Base-by-base conservation (phyloP, 108 stramenopile species). In the Aurantiochytrium sp. region DNA sequence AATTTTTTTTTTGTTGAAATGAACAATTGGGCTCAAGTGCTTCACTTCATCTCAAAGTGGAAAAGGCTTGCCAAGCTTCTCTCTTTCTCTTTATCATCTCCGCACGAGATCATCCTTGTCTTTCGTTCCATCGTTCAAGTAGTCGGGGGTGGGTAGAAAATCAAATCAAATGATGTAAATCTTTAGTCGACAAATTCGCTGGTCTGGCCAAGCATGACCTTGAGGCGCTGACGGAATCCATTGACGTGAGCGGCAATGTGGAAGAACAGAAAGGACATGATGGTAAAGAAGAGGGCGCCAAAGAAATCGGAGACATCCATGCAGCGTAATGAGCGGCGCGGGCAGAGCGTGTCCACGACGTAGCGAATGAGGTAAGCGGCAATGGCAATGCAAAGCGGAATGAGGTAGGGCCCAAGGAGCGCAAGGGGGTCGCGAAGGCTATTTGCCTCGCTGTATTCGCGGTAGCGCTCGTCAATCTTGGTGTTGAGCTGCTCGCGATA, bases 381-480 rank as follows among this genome's bases (percentile, higher is more conserved):
- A 29, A 93, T 45, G 23, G 96, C 98, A 25, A 98, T 92, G 0
- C 89, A 72, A 71, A 97, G 60, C 18, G 98, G 97, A 35, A 99
- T 64, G 43, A 96, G 88, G 88, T 96, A 98, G 92, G 93, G 95
- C 91, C 97, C 98, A 58, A 97, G 90, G 23, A 97, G 95, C 44
- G 92, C 90, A 69, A 97, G 91, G 43, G 98, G 98, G 93, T 99
- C 98, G 28, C 97, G 95, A 51, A 92, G 91, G 45, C 93, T 92
- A 91, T 99, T 99, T 76, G 97, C 90, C 47, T 93, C 95, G 28
- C 60, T 57, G 93, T 96, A 97, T 29, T 96, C 92, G 28, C 93
- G 92, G 73, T 91, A 95, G 51, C 94, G 92, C 35, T 95, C 93
- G 57, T 92, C 89, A 44, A 98, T 95, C 88, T 95, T 92, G 6